Conservation (phyloP, 2,329 filamentous ascomycete species). For the Penicillium sp. region DNA sequence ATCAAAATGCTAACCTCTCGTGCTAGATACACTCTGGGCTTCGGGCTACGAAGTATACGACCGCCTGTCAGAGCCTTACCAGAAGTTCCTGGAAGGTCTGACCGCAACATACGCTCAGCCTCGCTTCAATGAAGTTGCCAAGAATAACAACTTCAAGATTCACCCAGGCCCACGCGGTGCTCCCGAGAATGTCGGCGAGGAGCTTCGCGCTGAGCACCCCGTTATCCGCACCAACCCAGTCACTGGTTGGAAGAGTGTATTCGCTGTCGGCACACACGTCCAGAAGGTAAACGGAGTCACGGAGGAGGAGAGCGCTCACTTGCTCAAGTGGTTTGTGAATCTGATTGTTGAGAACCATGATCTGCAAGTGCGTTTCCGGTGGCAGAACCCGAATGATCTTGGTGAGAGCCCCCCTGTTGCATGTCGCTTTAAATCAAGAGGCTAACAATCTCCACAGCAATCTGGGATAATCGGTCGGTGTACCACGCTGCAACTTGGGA, state of each 20-base stretch:
- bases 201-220: slow-evolving; percentile 51
- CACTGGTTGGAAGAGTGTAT: slow-evolving; percentile 44
- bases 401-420: slow-evolving; percentile 20
- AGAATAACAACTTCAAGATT: slow-evolving; percentile 34
- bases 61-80: slow-evolving; percentile 42
- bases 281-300: slow-evolving; percentile 38
- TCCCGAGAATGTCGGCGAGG: slow-evolving; percentile 59
- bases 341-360: slow-evolving; percentile 47
- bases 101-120: slow-evolving; percentile 41
- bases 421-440: background rate
- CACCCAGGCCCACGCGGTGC: slow-evolving; percentile 47
- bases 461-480: slow-evolving; percentile 62
- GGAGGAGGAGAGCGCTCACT: slow-evolving; percentile 34
- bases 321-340: slow-evolving; percentile 40
- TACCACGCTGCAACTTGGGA: slow-evolving; percentile 60
- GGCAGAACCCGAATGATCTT: slow-evolving; percentile 47
- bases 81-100: slow-evolving; percentile 43
- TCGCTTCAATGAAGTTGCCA: slow-evolving; percentile 34
- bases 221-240: slow-evolving; percentile 57
- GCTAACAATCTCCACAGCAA: slow-evolving; percentile 41
- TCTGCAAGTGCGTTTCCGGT: slow-evolving; percentile 43
- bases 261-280: slow-evolving; percentile 36
- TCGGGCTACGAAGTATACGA: slow-evolving; percentile 48
- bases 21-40: slow-evolving; percentile 47
- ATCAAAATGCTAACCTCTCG: background rate